Base-by-base conservation (phyloP, 164 flowering plant species). In the Litsea cubeba region DNA sequence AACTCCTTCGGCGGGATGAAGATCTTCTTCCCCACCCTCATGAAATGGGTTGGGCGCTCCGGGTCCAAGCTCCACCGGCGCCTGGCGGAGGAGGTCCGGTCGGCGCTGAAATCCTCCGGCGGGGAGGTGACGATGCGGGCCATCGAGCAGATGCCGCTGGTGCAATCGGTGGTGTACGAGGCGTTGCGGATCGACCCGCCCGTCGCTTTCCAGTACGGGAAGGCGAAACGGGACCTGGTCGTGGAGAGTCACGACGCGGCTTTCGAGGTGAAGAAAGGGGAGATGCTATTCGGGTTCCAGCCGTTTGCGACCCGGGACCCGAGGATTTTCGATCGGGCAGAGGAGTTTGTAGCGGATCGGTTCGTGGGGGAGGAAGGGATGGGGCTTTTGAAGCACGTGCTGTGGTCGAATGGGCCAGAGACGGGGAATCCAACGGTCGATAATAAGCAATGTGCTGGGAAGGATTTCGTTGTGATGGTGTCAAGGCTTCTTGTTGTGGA, bases 361-460 rank as follows among this genome's bases (percentile, higher is more conserved):
- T 90, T 93, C 65, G 76, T 91, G 2, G 95, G 96, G 10, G 79
- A 57, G 51, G 88, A 80, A 4, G 98, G 91, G 5, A 91, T 84
- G 87, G 79, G 74, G 85, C 58, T 89, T 84, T 58, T 91, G 74
- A 83, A 76, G 85, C 82, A 91, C 76, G 97, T 93, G 73, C 63
- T 87, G 4, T 93, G 98, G 98, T 90, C 97, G 0, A 90, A 91
- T 69, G 98, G 97, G 8, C 95, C 89, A 3, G 98, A 90, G 81
- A 86, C 87, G 23, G 88, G 79, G 84, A 54, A 25, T 5, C 88
- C 98, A 18, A 86, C 88, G 58, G 79, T 85, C 23, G 75, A 60
- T 24, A 89, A 93, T 70, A 93, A 93, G 78, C 98, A 93, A 77
- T 93, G 98, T 51, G 93, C 90, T 0, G 98, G 97, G 40, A 93